Evolutionary conservation across 768 basidiomycete species (phyloP).

Genomic region (Lactarius sp.): DNA sequence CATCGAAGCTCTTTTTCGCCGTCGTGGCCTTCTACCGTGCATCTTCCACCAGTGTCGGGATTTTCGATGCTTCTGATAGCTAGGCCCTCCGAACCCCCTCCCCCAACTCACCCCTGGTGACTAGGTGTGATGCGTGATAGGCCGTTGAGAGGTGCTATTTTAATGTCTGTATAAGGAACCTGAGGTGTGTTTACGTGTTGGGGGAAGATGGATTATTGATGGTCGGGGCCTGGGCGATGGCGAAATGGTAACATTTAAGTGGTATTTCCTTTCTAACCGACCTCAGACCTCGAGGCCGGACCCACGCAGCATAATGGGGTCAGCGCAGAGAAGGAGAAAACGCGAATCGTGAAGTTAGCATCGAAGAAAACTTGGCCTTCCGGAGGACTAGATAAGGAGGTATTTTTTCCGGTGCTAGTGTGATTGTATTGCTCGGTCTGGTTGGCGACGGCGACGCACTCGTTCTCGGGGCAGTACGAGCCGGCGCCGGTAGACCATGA

Average conservation of each 20-base stretch:
- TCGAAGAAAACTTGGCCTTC: background rate
- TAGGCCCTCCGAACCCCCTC: background rate
- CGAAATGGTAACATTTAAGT: background rate
- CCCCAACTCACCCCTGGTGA: background rate
- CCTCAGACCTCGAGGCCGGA: background rate
- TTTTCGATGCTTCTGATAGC: background rate
- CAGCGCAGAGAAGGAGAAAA: background rate
- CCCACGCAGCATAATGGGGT: background rate
- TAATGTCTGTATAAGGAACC: background rate
- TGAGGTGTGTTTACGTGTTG: too few species aligned
- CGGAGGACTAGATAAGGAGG: background rate
- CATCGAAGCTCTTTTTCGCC: background rate
- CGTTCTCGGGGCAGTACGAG: background rate
- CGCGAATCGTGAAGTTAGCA: background rate
- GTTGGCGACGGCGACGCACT: background rate
- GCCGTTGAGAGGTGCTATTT: background rate
- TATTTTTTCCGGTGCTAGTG: too few species aligned
- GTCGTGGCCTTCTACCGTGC: background rate
- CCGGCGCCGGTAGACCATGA: background rate
- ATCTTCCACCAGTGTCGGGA: background rate
- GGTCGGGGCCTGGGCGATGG: too few species aligned
- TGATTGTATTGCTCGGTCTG: background rate
- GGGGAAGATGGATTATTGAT: too few species aligned
- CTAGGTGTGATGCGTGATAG: background rate
- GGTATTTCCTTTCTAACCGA: background rate